These are phyloP conservation scores for Cyberlindnera subsufficiens DNA, from an alignment of 805 yeast genomes.

Conservation along the genomic window DNA sequence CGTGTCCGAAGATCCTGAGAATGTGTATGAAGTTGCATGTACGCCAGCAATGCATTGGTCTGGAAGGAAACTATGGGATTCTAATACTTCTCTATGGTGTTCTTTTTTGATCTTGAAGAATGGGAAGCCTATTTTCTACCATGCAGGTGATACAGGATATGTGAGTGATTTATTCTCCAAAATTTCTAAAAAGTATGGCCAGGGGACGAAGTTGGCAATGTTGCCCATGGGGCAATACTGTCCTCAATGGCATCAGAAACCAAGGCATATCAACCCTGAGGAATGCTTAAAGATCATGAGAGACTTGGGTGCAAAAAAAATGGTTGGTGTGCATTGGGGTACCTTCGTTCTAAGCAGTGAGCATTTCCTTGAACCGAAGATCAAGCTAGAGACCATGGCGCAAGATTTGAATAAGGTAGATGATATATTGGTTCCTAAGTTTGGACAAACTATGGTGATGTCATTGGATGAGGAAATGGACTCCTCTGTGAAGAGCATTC, in stretches of 20 bases:
- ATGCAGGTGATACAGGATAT: conserved; percentile 95
- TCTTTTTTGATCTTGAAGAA: conserved; percentile 68
- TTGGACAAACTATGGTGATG: conserved; percentile 61
- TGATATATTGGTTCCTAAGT: conserved; percentile 57
- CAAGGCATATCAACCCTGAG: conserved; percentile 79
- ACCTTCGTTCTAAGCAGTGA: conserved; percentile 88
- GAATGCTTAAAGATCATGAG: conserved; percentile 68
- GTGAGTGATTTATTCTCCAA: conserved; percentile 62
- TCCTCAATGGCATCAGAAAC: conserved; percentile 90
- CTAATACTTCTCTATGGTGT: conserved; percentile 84
- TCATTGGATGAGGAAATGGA: conserved; percentile 7
- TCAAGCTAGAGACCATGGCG: conserved; percentile 47
- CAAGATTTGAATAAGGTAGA: conserved; percentile 27
- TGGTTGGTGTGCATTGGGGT: conserved; percentile 95
- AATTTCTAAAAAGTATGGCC: conserved; percentile 60
- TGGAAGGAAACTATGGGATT: conserved; percentile 75
- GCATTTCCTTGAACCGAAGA: conserved; percentile 78
- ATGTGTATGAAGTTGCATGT: conserved; percentile 73
- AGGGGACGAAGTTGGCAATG: conserved; percentile 56
- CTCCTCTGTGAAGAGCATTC: conserved; percentile 14
- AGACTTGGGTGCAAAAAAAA: conserved; percentile 52
- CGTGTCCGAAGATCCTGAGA: conserved; percentile 26
- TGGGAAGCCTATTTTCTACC: conserved; percentile 70
- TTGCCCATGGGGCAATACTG: conserved; percentile 94
- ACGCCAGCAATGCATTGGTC: conserved; percentile 98